These are phyloP conservation scores for Elaeagnus macrophylla DNA, from an alignment of 306 rosid genomes.

Conservation along the genomic window DNA sequence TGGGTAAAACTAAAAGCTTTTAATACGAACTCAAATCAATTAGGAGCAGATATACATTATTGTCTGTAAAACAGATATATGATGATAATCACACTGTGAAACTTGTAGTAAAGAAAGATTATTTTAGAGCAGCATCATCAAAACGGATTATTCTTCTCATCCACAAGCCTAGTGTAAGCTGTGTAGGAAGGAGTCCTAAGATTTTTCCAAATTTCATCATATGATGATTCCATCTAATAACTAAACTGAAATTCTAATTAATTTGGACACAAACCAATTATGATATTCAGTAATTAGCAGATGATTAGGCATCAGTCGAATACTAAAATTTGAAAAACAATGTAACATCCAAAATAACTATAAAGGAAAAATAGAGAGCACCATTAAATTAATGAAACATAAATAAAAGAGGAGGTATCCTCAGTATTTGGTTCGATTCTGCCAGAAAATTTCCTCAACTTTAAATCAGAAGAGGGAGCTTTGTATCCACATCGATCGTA, in stretches of 20 bases:
- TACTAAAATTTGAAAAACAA: accelerated
- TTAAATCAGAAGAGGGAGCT: slow-evolving; percentile 76
- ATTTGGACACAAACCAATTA: neutral
- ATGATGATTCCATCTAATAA: neutral
- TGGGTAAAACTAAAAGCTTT: no score
- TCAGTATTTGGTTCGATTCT: slow-evolving; percentile 76
- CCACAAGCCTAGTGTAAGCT: slow-evolving; percentile 22
- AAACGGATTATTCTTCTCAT: slow-evolving; percentile 35
- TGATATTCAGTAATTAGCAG: neutral
- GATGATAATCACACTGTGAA: no score
- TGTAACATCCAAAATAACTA: no score
- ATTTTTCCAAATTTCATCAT: slow-evolving; percentile 27
- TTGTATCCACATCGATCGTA: slow-evolving; percentile 44
- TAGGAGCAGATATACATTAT: no score
- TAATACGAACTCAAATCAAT: no score
- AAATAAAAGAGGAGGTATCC: neutral
- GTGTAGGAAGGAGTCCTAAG: slow-evolving; percentile 54
- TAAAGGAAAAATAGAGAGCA: neutral
- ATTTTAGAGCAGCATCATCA: slow-evolving; percentile 25
- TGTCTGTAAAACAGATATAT: no score
- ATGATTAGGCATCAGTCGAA: slow-evolving; percentile 20
- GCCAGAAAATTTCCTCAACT: slow-evolving; percentile 63
- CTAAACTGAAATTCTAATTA: neutral
- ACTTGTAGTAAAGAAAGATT: no score
- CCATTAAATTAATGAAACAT: accelerated